Evolutionary conservation across 176 grass and related monocot genomes (phyloP), one percentile per base, ranked within the genome.

Genomic region (Otatea glauca): DNA sequence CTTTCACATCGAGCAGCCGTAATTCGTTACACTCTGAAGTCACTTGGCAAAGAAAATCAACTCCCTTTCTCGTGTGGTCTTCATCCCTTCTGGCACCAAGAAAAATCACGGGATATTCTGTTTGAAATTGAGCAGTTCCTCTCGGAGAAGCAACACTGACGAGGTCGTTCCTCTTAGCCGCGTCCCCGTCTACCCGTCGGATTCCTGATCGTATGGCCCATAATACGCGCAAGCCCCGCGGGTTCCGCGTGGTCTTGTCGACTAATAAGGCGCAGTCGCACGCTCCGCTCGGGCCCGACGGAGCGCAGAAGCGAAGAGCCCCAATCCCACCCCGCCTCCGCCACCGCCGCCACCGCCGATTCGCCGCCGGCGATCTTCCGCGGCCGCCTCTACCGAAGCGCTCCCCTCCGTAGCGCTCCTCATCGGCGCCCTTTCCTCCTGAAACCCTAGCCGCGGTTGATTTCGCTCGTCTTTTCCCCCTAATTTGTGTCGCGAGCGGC

Each of bases 301-400:
- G 55, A 86, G 41, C 72, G 88, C 83, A 53, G 70, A 51, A 81
- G 43, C 32, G 62, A 64, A n/a, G 14, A 38, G 59, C 45, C 72
- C 42, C 35, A 34, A 68, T 80, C n/a, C 77, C 66, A 25, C 66
- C 39, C 44, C 69, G 12, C 68, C 68, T 23, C 37, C 70, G 71
- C 72, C n/a, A n/a, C n/a, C n/a, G n/a, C n/a, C n/a, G n/a, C n/a
- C n/a, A n/a, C n/a, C n/a, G n/a, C n/a, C n/a, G n/a, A n/a, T n/a
- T n/a, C 78, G 59, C 66, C 60, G 41, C 63, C 72, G 87, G 60
- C 76, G 81, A 85, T 44, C 84, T 56, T 58, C 24, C 18, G 45
- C 70, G 53, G 17, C 72, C 62, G 5, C 43, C 56, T 38, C 32
- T 13, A 6, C 23, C 62, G 5, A 43, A 60, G 47, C 18, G 2